Percentiles rank a stretch among this genome's conserved stretches.
These are phyloP conservation scores for Penicillium odoratum DNA, from an alignment of 495 filamentous ascomycete genomes.

Conservation along the genomic window DNA sequence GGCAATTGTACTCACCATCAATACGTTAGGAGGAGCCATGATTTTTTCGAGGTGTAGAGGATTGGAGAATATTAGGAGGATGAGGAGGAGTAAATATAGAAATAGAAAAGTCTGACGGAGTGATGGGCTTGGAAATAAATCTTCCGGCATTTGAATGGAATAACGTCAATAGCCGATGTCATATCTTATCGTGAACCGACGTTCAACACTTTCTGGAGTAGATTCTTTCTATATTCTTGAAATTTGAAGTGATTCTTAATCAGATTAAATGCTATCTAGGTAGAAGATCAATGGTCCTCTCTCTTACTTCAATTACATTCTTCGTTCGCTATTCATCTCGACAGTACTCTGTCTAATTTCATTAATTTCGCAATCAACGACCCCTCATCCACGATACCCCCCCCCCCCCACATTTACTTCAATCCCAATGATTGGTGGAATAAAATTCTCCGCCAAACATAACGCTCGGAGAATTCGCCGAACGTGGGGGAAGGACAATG, in stretches of 20 bases:
- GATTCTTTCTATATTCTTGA: neutral
- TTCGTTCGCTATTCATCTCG: neutral
- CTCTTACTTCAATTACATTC: neutral
- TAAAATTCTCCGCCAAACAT: conserved; percentile 25
- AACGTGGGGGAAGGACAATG: conserved; percentile 25
- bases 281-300: neutral
- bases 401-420: conserved; percentile 26
- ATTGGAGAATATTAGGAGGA: conserved; percentile 2
- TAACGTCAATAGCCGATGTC: conserved; percentile 31
- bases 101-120: conserved; percentile 8
- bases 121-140: conserved; percentile 28
- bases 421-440: conserved; percentile 25
- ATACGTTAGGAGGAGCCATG: conserved; percentile 79
- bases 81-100: conserved; percentile 11
- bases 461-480: conserved; percentile 26
- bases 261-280: neutral
- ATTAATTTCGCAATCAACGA: neutral
- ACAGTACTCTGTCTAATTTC: neutral
- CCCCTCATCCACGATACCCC: conserved; percentile 12
- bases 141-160: conserved; percentile 31
- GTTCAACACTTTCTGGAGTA: neutral
- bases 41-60: conserved; percentile 19
- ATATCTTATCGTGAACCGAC: conserved; percentile 20
- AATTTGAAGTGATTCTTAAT: neutral
- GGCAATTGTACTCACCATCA: conserved; percentile 65